phyloP scores from a whole-genome alignment of 169 alveolate genomes.

The Miamiensis avidus region DNA sequence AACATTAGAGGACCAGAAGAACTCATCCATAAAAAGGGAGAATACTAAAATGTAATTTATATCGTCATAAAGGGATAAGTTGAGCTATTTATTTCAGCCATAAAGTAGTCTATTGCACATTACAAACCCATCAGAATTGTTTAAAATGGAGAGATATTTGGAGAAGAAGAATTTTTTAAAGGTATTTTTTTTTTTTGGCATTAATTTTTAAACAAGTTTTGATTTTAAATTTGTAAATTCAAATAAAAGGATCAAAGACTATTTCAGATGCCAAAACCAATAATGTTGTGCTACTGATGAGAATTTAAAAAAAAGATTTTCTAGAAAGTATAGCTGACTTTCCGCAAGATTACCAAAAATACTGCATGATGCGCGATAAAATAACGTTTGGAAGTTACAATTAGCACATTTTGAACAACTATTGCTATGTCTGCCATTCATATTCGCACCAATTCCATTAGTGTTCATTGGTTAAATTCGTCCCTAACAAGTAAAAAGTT shows the following conservation, averaged over 20 bases:
- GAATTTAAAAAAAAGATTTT: conserved; percentile 16
- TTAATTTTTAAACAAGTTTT: not conserved
- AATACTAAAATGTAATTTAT: not conserved
- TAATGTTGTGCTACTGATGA: conserved; percentile 11
- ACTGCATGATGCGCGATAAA: not conserved
- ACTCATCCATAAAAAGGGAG: conserved; percentile 1
- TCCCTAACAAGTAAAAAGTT: conserved; percentile 15
- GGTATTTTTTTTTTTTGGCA: not conserved
- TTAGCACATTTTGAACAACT: not conserved
- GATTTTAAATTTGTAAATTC: too few relatives aligned
- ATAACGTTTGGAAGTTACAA: not conserved
- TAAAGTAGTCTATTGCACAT: not conserved
- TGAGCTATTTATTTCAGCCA: not conserved
- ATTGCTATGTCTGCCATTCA: conserved; percentile 11
- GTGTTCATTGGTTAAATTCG: conserved; percentile 1
- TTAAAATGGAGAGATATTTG: conserved; percentile 9
- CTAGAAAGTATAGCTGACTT: not conserved
- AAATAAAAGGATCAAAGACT: not conserved
- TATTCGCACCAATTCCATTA: not conserved
- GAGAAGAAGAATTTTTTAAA: conserved; percentile 14
- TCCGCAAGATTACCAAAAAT: conserved; percentile 8
- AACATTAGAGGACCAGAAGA: conserved; percentile 29
- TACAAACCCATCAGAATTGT: not conserved
- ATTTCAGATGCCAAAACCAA: conserved; percentile 1
- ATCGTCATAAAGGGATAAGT: conserved; percentile 6